Evolutionary conservation across 2,329 filamentous ascomycete species (phyloP), one percentile per base, ranked within the genome.

Genomic region (Rutstroemia sp.): DNA sequence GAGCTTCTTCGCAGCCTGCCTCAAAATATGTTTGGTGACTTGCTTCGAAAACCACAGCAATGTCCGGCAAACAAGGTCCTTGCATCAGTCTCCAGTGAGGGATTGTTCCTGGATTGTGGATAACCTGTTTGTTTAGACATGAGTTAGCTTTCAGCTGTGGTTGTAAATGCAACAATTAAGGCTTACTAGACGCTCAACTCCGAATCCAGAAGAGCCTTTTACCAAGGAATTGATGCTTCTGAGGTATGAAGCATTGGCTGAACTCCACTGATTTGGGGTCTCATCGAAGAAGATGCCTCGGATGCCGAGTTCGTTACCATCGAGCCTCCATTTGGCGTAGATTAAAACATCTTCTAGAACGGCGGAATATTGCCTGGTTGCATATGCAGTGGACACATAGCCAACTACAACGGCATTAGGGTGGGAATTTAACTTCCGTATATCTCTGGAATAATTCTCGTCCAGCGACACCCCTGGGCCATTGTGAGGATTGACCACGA

Each of bases 351-450:
- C 59, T 48, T 38, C 48, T 19, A 36, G 30, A 45, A 58, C 30
- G 3, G 10, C n/a, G 16, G 42, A 44, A 40, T 36, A 48, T 38
- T 48, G 40, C 36, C 57, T 51, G 30, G 56, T 63, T 14, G 65
- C 68, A 49, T 72, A 72, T 17, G 57, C 51, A 3, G 70, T 73
- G 10, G 65, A 65, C 21, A 75, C 69, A 56, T 75, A 75, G 8
- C 73, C 73, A 17, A 74, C 57, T 6, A 70, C 63, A 0, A 63
- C 60, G 27, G 72, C 68, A 51, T 75, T 74, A 39, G 49, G 63
- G 48, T 70, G 70, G 17, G 60, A 65, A 57, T 73, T 73, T 4
- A 75, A 62, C 48, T 67, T 65, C 9, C 65, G 60, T 23, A 74
- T 62, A 0, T 63, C 69, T 7, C 63, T 52, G 25, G 67, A 67